Conservation (phyloP, 352 stramenopile species). For the Blastocystis sp. region DNA sequence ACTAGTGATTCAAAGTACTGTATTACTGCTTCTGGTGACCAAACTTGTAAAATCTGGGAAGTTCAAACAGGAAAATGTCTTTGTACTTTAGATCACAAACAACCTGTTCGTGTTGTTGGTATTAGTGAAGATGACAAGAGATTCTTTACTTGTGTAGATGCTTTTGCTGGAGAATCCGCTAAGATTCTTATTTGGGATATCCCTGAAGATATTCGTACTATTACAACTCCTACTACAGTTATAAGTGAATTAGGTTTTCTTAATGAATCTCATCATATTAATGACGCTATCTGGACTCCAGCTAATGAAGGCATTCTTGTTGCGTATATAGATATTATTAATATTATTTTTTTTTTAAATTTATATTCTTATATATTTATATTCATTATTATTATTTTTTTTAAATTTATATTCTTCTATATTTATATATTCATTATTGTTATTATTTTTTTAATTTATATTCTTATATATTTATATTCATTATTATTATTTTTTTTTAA, state of each 20-base stretch:
- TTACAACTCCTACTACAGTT: not conserved
- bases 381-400: too few relatives aligned
- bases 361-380: too few relatives aligned
- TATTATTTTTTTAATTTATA: too few relatives aligned
- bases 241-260: slow-evolving; percentile 1
- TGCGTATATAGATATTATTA: not conserved
- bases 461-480: too few relatives aligned
- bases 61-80: slow-evolving; percentile 64
- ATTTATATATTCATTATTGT: too few relatives aligned
- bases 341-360: slow-evolving; percentile 1
- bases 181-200: slow-evolving; percentile 21
- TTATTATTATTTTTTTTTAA: too few relatives aligned
- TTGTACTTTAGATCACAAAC: slow-evolving; percentile 59
- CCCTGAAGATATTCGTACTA: slow-evolving; percentile 3
- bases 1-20: slow-evolving; percentile 61
- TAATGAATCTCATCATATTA: not conserved
- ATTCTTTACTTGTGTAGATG: slow-evolving; percentile 36
- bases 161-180: slow-evolving; percentile 1
- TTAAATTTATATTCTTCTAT: too few relatives aligned
- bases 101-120: slow-evolving; percentile 58
- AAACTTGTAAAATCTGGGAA: slow-evolving; percentile 67
- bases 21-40: slow-evolving; percentile 81
- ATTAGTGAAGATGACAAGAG: slow-evolving; percentile 61
- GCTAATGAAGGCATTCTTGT: slow-evolving; percentile 13
- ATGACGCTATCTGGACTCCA: slow-evolving; percentile 4